Conservation (phyloP, 208 protist species). For the Acanthamoeba sp. region DNA sequence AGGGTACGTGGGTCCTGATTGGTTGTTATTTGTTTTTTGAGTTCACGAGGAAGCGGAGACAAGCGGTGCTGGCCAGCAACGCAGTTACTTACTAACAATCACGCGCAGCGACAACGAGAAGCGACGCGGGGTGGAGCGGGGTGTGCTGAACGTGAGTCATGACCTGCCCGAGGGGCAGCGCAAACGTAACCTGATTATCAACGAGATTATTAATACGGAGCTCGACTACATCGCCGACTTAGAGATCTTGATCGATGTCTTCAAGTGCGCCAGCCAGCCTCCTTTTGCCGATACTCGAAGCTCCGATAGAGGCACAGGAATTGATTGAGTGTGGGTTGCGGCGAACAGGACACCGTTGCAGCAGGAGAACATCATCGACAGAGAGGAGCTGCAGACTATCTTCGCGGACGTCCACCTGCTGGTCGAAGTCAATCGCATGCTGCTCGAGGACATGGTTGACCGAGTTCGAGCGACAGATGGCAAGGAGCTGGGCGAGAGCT, state of each 20-base stretch:
- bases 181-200: slow-evolving; percentile 32
- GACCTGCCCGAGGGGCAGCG: neutral
- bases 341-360: too few relatives aligned
- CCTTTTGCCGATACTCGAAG: too few relatives aligned
- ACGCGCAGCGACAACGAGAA: too few relatives aligned
- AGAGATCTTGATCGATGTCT: slow-evolving; percentile 4
- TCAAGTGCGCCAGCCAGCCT: neutral
- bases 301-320: too few relatives aligned
- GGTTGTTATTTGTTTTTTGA: too few relatives aligned
- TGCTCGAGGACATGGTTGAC: slow-evolving; percentile 11
- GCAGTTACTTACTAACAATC: too few relatives aligned
- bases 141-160: neutral
- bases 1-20: too few relatives aligned
- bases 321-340: too few relatives aligned
- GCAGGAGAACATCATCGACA: neutral
- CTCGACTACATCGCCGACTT: slow-evolving; percentile 42
- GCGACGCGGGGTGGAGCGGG: too few relatives aligned
- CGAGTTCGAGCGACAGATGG: neutral
- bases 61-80: too few relatives aligned
- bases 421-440: neutral
- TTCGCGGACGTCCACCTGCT: slow-evolving; percentile 18
- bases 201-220: slow-evolving; percentile 67
- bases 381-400: slow-evolving; percentile 23
- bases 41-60: too few relatives aligned
- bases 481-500: slow-evolving; percentile 11